phyloP scores from a whole-genome alignment of 176 grass and related monocot genomes.

The Lolium perenne region DNA sequence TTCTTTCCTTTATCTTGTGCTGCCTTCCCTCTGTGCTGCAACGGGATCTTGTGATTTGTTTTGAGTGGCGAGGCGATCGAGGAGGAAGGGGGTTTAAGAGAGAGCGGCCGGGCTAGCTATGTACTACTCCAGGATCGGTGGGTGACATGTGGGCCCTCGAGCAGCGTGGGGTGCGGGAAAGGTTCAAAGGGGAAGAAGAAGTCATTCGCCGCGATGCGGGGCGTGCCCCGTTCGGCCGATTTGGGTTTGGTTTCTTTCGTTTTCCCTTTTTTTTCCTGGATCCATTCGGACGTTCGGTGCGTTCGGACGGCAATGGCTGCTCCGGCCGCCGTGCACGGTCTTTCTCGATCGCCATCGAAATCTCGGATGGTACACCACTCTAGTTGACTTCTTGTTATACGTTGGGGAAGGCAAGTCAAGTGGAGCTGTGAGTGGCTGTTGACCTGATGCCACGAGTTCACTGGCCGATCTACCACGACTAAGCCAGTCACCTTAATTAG shows the following conservation, averaged over 20 bases:
- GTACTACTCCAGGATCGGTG: neutral
- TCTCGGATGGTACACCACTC: neutral
- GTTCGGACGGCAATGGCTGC: neutral
- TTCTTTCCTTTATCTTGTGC: neutral
- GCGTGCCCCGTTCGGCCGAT: neutral
- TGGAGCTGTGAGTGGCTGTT: neutral
- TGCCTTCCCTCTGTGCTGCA: neutral
- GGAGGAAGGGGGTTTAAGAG: slow-evolving; percentile 56
- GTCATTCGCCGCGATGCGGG: neutral
- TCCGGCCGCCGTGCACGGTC: slow-evolving; percentile 29
- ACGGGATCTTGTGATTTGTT: slow-evolving; percentile 50
- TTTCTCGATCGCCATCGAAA: neutral
- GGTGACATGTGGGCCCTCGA: neutral
- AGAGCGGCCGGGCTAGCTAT: slow-evolving; percentile 43
- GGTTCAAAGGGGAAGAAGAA: slow-evolving; percentile 24
- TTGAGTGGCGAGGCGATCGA: slow-evolving; percentile 32
- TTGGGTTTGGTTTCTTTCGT: slow-evolving; percentile 35
- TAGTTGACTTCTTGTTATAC: neutral
- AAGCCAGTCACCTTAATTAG: neutral
- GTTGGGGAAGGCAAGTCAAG: neutral
- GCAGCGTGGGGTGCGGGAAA: neutral
- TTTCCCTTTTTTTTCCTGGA: slow-evolving; percentile 23
- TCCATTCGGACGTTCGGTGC: neutral
- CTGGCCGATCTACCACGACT: neutral
- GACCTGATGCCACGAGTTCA: neutral